Percentiles rank a stretch among this genome's conserved stretches.
These are phyloP conservation scores for Boeremia lycopersici DNA, from an alignment of 2,329 filamentous ascomycete genomes.

Conservation along the genomic window DNA sequence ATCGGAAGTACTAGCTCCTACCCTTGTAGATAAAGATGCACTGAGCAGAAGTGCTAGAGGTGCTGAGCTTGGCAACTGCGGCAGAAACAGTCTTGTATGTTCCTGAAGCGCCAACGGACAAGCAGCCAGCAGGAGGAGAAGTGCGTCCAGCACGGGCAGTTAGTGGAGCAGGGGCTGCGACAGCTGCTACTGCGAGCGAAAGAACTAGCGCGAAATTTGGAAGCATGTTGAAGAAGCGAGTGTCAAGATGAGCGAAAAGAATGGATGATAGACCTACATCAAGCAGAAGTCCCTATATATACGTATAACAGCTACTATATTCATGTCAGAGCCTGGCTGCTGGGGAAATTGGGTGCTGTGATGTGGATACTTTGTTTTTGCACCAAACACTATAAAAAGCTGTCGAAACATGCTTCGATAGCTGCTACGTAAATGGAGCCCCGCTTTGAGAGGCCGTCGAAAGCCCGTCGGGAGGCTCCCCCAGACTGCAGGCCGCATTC, in stretches of 20 bases:
- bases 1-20: background rate
- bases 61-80: slow-evolving; percentile 65
- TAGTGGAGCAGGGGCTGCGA: slow-evolving; percentile 30
- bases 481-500: slow-evolving; percentile 1
- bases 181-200: slow-evolving; percentile 26
- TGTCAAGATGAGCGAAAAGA: background rate
- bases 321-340: background rate
- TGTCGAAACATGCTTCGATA: background rate
- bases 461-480: background rate
- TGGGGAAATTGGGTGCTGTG: background rate
- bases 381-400: slow-evolving; percentile 7
- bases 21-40: slow-evolving; percentile 67
- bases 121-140: slow-evolving; percentile 57
- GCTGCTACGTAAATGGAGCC: background rate
- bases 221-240: slow-evolving; percentile 16
- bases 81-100: slow-evolving; percentile 59
- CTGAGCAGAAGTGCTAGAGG: slow-evolving; percentile 55
- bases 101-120: slow-evolving; percentile 54
- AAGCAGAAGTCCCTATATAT: background rate
- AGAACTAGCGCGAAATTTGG: slow-evolving; percentile 25
- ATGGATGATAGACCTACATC: background rate
- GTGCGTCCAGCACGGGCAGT: slow-evolving; percentile 46
- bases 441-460: background rate
- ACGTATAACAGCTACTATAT: background rate
- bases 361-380: slow-evolving; percentile 9